phyloP scores from a whole-genome alignment of 2,329 filamentous ascomycete species.

The Aureobasidium sp. region DNA sequence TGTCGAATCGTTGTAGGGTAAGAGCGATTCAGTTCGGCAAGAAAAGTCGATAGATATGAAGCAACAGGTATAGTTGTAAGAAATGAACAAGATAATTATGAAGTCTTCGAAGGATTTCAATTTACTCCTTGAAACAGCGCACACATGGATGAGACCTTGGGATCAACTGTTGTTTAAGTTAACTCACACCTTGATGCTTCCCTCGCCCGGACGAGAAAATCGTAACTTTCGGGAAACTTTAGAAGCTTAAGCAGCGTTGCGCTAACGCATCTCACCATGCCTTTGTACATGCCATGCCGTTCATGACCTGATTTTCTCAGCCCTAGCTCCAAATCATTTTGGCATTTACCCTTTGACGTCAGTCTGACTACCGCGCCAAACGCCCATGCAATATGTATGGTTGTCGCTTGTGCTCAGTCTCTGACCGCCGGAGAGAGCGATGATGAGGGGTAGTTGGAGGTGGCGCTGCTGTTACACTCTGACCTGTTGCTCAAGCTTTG shows the following conservation, averaged over 20 bases:
- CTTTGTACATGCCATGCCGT: background rate
- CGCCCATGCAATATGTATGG: background rate
- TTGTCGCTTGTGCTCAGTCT: background rate
- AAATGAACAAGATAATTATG: background rate
- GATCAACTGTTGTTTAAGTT: background rate
- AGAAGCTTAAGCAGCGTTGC: background rate
- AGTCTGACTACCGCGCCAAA: background rate
- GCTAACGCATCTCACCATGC: background rate
- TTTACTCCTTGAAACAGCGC: slow-evolving; percentile 8
- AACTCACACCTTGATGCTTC: background rate
- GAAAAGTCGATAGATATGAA: background rate
- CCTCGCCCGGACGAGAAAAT: background rate
- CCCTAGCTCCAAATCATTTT: background rate
- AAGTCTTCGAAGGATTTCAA: background rate
- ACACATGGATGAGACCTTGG: background rate
- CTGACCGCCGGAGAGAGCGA: no score
- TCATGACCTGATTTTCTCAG: background rate
- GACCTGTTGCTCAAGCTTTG: background rate
- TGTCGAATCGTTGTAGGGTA: background rate
- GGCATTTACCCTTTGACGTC: background rate
- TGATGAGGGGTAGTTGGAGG: no score
- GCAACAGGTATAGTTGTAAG: background rate
- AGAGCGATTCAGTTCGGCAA: background rate
- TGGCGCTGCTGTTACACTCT: background rate
- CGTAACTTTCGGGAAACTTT: background rate